phyloP scores from a whole-genome alignment of 352 stramenopile genomes.

The Globisporangium canariense region DNA sequence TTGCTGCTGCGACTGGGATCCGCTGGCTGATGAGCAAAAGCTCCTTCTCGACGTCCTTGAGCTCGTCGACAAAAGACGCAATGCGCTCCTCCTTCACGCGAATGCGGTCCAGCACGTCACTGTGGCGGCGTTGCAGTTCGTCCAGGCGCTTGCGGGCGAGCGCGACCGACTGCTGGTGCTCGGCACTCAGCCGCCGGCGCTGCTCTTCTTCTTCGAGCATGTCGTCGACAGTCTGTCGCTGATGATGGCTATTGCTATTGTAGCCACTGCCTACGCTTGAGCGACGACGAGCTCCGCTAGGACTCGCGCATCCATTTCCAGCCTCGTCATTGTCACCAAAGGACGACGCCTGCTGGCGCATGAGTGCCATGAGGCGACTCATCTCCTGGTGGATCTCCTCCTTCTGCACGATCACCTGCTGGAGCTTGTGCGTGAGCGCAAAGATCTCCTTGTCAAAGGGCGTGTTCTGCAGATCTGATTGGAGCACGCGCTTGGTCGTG shows the following conservation, averaged over 20 bases:
- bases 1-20: conserved; percentile 10
- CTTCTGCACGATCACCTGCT: conserved; percentile 74
- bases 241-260: neutral
- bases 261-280: neutral
- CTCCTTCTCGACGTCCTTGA: conserved; percentile 61
- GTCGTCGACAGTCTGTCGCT: conserved; percentile 18
- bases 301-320: neutral
- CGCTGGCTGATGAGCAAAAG: conserved; percentile 46
- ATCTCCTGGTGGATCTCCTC: conserved; percentile 76
- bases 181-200: conserved; percentile 22
- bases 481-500: conserved; percentile 68
- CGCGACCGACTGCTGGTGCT: conserved; percentile 31
- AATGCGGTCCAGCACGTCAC: conserved; percentile 48
- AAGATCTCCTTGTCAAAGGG: conserved; percentile 81
- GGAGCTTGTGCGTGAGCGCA: conserved; percentile 64
- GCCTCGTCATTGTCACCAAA: neutral
- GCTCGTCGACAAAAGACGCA: conserved; percentile 44
- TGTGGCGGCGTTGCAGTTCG: conserved; percentile 37
- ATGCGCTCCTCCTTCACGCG: conserved; percentile 47
- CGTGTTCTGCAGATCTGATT: conserved; percentile 37
- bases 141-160: conserved; percentile 22
- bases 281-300: neutral
- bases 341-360: conserved; percentile 18
- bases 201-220: conserved; percentile 17
- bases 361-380: conserved; percentile 44